Percentiles rank a stretch among this genome's conserved stretches.
phyloP scores from a whole-genome alignment of 1,139 yeast species.

The Debaryomyces nepalensis region DNA sequence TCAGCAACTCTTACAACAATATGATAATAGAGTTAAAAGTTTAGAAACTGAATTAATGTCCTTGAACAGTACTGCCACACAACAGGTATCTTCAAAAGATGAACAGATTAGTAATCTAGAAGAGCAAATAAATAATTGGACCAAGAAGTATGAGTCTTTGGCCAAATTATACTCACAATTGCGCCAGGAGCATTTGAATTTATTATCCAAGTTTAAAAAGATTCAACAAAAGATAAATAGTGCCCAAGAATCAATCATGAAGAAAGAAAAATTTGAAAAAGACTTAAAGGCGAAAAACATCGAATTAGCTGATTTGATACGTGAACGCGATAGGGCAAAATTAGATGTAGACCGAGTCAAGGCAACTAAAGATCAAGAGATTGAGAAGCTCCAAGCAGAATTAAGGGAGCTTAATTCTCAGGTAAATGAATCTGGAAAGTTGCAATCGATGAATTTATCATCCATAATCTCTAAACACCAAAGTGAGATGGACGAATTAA shows the following conservation, averaged over 20 bases:
- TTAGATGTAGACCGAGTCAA: slow-evolving; percentile 76
- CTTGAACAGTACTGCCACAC: slow-evolving; percentile 67
- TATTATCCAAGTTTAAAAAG: slow-evolving; percentile 79
- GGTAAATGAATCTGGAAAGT: slow-evolving; percentile 65
- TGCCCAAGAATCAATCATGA: slow-evolving; percentile 89
- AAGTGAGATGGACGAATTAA: slow-evolving; percentile 52
- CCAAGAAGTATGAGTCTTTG: slow-evolving; percentile 83
- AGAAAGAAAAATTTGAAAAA: slow-evolving; percentile 80
- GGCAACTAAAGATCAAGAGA: slow-evolving; percentile 68
- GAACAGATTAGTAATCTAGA: slow-evolving; percentile 71
- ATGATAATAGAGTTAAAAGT: slow-evolving; percentile 82
- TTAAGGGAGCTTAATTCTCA: slow-evolving; percentile 65
- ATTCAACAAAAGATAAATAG: slow-evolving; percentile 89
- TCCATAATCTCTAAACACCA: slow-evolving; percentile 67
- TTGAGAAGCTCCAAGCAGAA: slow-evolving; percentile 69
- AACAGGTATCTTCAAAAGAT: slow-evolving; percentile 78
- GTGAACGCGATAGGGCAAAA: slow-evolving; percentile 89
- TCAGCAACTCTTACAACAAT: slow-evolving; percentile 82
- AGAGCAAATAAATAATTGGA: slow-evolving; percentile 81
- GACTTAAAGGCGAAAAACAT: slow-evolving; percentile 85
- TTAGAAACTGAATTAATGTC: slow-evolving; percentile 74
- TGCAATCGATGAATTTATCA: slow-evolving; percentile 69
- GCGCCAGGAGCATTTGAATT: slow-evolving; percentile 87
- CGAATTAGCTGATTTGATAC: slow-evolving; percentile 85
- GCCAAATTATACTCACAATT: slow-evolving; percentile 90